Evolutionary conservation across 257 asterid genomes (phyloP), one percentile per base, ranked within the genome.

Genomic region (Dorcoceras hygrometricum): DNA sequence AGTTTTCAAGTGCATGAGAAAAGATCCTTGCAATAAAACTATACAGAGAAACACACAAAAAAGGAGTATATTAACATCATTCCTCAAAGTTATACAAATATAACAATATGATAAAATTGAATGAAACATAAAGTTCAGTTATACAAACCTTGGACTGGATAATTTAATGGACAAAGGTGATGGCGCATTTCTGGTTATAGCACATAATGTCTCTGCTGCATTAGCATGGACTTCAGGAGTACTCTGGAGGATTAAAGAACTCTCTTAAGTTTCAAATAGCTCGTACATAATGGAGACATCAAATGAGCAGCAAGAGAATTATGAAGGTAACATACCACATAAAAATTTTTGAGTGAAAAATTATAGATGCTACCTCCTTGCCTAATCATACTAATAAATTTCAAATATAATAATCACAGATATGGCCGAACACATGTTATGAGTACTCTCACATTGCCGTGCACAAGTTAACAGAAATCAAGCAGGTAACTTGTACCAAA

Each of bases 161-260:
- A 94, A 77, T 84, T 89, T 94, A 69, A 96, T 72, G 70, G 98
- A 96, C 68, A 94, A 77, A 67, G 97, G 95, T 16, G 99, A 94
- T 31, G 95, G 94, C 3, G 83, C 78, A 68, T 79, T 94, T 83
- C 98, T 86, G 68, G 99, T 89, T 73, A 94, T 90, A 54, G 98
- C 81, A 73, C 96, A 94, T 55, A 94, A 84, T 62, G 90, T 83
- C 78, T 94, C 99, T 63, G 99, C 96, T 63, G 98, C 95, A 86
- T 94, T 94, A 68, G 95, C 96, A 73, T 94, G 96, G 53, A 90
- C 98, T 82, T 94, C 99, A 60, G 97, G 90, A 71, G 93, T 73
- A 82, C 81, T 78, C 99, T 94, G 96, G 57, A 76, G 36, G 67
- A 70, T 27, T 71, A 24, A 69, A n/a, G 62, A 73, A 31, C 48